Percentiles rank a stretch among this genome's conserved stretches.
Conservation (phyloP, 83 land plant genomes). For the Isoetes engelmannii region DNA sequence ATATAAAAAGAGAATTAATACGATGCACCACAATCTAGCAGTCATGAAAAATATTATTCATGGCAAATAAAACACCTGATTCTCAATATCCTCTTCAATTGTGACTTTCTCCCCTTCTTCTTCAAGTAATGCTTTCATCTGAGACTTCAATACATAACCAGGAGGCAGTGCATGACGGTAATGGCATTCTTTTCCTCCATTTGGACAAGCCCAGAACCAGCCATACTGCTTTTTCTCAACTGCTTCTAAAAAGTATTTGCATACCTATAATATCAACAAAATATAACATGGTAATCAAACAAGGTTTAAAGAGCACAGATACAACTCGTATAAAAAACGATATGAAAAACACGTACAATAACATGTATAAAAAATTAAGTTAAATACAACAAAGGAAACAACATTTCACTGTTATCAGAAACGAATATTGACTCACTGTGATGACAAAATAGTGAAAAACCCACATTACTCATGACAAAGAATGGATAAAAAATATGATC, state of each 20-base stretch:
- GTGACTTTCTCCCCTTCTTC: slow-evolving; percentile 77
- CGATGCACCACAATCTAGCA: background rate
- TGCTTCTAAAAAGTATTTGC: slow-evolving; percentile 92
- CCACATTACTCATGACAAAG: no score
- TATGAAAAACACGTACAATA: no score
- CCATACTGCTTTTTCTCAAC: slow-evolving; percentile 99
- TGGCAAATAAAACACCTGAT: slow-evolving; percentile 57
- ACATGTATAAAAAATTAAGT: no score
- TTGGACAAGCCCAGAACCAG: slow-evolving; percentile 99
- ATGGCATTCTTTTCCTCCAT: slow-evolving; percentile 96
- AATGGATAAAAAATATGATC: no score
- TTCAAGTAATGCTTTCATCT: slow-evolving; percentile 94
- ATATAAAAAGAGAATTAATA: background rate
- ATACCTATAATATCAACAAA: slow-evolving; percentile 53
- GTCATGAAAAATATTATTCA: background rate
- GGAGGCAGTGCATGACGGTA: slow-evolving; percentile 99
- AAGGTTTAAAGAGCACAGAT: no score
- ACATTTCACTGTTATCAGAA: no score
- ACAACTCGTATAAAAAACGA: no score
- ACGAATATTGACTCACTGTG: no score
- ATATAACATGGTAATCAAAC: no score
- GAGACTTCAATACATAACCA: slow-evolving; percentile 94
- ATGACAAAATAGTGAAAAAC: no score
- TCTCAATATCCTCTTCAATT: slow-evolving; percentile 95
- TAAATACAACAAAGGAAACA: no score